A percentile compares a stretch with the other conserved stretches of the same genome.
Conservation (phyloP, 1,139 yeast genomes). For the Geotrichum klebahnii region DNA sequence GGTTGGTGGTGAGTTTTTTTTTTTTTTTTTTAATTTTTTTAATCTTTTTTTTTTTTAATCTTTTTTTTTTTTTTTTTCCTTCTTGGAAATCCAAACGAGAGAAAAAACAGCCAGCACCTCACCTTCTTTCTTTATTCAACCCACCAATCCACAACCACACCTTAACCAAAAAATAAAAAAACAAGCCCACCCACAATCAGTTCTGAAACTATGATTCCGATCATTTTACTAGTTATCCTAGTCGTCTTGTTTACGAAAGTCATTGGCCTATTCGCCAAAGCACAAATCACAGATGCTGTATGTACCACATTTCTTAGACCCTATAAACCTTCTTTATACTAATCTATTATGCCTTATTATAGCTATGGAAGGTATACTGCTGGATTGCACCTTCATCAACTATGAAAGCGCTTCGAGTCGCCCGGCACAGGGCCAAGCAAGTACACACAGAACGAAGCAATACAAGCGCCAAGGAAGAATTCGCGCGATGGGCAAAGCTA, state of each 20-base stretch:
- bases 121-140: background rate
- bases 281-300: conserved; percentile 29
- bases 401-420: conserved; percentile 40
- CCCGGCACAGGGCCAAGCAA: conserved; percentile 47
- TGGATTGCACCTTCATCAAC: conserved; percentile 40
- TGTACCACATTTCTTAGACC: conserved; percentile 9
- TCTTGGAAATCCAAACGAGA: background rate
- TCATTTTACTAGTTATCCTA: conserved; percentile 31
- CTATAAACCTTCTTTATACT: background rate
- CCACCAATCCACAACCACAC: background rate
- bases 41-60: background rate
- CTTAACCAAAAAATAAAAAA: background rate
- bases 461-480: conserved; percentile 86
- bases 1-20: background rate
- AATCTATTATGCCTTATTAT: too few relatives aligned
- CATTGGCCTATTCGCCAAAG: conserved; percentile 31
- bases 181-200: background rate
- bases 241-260: conserved; percentile 29
- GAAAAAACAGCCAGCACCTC: background rate
- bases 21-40: too few relatives aligned
- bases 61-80: background rate
- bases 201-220: conserved; percentile 15
- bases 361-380: conserved; percentile 45
- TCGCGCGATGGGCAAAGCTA: conserved; percentile 92
- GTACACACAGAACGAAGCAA: conserved; percentile 53